A percentile compares a stretch with the other conserved stretches of the same genome.
Conservation (phyloP, 495 filamentous ascomycete genomes). For the Penicillium robsamsonii region DNA sequence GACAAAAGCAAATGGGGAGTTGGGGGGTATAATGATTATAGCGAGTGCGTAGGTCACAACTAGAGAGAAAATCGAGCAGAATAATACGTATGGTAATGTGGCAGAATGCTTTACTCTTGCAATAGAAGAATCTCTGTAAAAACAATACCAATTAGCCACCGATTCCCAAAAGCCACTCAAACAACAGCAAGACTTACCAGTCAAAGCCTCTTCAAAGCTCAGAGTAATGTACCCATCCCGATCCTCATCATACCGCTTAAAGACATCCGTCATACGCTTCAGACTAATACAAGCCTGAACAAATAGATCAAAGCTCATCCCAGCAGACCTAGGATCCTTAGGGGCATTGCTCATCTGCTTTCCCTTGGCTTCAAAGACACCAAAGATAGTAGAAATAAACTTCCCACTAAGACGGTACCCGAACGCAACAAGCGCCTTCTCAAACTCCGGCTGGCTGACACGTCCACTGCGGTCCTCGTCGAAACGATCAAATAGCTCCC, state of each 20-base stretch:
- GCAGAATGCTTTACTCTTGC: conserved; percentile 34
- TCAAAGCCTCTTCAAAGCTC: conserved; percentile 79
- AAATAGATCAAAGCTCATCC: conserved; percentile 94
- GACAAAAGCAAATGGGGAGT: conserved; percentile 7
- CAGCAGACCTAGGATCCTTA: conserved; percentile 46
- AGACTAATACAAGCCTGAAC: conserved; percentile 95
- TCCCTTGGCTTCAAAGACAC: conserved; percentile 57
- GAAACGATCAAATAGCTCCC: conserved; percentile 91
- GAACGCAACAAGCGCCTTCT: conserved; percentile 88
- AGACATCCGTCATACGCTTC: conserved; percentile 98
- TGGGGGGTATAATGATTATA: conserved; percentile 18
- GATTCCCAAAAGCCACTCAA: background rate
- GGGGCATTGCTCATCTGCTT: conserved; percentile 29
- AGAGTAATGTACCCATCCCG: conserved; percentile 87
- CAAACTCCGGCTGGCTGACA: conserved; percentile 83
- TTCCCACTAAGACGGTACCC: conserved; percentile 83
- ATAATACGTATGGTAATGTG: background rate
- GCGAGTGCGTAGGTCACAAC: conserved; percentile 1
- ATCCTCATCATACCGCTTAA: conserved; percentile 98
- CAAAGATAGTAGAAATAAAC: conserved; percentile 81
- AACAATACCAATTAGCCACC: conserved; percentile 4
- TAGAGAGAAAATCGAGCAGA: background rate
- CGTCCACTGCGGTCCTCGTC: conserved; percentile 84
- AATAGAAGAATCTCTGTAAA: conserved; percentile 41
- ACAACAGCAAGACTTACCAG: conserved; percentile 42